Conservation (phyloP, 2,329 filamentous ascomycete species). For the Setomelanomma holmii region DNA sequence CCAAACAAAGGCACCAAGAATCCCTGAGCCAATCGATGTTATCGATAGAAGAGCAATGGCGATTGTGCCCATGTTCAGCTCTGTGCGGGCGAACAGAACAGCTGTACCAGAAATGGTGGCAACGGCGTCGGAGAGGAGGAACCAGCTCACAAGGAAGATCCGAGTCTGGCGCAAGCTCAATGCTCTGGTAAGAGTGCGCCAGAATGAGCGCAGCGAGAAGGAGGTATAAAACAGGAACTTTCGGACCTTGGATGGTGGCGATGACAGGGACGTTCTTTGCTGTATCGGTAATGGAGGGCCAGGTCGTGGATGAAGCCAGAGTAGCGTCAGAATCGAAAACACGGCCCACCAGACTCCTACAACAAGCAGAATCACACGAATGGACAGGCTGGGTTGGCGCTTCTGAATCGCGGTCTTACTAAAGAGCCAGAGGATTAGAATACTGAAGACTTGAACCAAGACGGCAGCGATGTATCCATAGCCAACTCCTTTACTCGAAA, state of each 20-base stretch:
- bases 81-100: slow-evolving; percentile 89
- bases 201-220: slow-evolving; percentile 84
- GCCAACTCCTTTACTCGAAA: slow-evolving; percentile 87
- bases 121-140: slow-evolving; percentile 88
- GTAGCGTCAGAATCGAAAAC: slow-evolving; percentile 82
- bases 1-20: slow-evolving; percentile 88
- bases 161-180: slow-evolving; percentile 73
- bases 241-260: slow-evolving; percentile 17
- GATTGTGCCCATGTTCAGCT: slow-evolving; percentile 85
- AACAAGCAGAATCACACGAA: slow-evolving; percentile 80
- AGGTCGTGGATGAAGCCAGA: slow-evolving; percentile 84
- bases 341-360: slow-evolving; percentile 88
- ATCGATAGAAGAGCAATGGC: slow-evolving; percentile 88
- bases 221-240: slow-evolving; percentile 70
- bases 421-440: slow-evolving; percentile 71
- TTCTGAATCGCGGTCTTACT: slow-evolving; percentile 54
- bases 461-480: slow-evolving; percentile 87
- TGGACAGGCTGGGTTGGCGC: slow-evolving; percentile 78
- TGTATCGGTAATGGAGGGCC: slow-evolving; percentile 72
- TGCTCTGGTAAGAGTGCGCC: slow-evolving; percentile 76
- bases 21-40: slow-evolving; percentile 83
- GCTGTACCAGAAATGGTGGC: slow-evolving; percentile 94
- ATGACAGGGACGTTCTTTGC: slow-evolving; percentile 19
- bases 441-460: slow-evolving; percentile 78
- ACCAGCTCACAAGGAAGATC: slow-evolving; percentile 84